A percentile compares a stretch with the other conserved stretches of the same genome.
Conservation (phyloP, 1,284 basidiomycete species). For the Taiwanofungus camphoratus region DNA sequence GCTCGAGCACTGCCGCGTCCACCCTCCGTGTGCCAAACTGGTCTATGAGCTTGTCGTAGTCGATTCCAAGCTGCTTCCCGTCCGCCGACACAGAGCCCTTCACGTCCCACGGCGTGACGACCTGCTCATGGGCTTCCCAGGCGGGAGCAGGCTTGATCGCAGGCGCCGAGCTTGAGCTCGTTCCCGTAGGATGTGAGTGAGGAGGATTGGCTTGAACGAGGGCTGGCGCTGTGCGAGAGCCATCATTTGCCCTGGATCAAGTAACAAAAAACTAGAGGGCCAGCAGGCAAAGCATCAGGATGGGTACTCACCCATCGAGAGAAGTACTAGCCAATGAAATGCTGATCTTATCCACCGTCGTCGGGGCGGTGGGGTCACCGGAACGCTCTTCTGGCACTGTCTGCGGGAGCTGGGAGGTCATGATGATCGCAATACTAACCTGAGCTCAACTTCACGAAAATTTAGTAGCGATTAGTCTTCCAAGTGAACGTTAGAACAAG, state of each 20-base stretch:
- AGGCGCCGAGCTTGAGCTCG: constrained; percentile 8
- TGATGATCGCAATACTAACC: neutral
- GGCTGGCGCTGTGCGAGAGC: no score
- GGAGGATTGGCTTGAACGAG: no score
- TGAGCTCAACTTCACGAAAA: no score
- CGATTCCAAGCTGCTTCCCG: constrained; percentile 87
- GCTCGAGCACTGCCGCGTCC: constrained; percentile 72
- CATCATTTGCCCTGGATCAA: no score
- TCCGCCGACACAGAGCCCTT: constrained; percentile 87
- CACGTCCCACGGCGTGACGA: constrained; percentile 98
- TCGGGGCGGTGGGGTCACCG: constrained; percentile 11
- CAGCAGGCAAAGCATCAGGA: no score
- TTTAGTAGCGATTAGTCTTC: no score
- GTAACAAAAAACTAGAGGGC: no score
- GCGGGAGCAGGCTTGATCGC: constrained; percentile 31
- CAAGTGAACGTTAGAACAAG: no score
- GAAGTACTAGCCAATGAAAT: constrained; percentile 13
- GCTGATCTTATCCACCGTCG: constrained; percentile 11
- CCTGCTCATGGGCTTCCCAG: constrained; percentile 55
- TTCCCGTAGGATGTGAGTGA: constrained; percentile 2
- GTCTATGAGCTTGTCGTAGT: constrained; percentile 94
- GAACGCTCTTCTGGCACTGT: constrained; percentile 10
- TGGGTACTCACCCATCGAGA: constrained; percentile 6
- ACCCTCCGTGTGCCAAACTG: constrained; percentile 92
- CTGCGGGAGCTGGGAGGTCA: constrained; percentile 7